phyloP scores from a whole-genome alignment of 768 basidiomycete species.

The Agrocybe praecox region DNA sequence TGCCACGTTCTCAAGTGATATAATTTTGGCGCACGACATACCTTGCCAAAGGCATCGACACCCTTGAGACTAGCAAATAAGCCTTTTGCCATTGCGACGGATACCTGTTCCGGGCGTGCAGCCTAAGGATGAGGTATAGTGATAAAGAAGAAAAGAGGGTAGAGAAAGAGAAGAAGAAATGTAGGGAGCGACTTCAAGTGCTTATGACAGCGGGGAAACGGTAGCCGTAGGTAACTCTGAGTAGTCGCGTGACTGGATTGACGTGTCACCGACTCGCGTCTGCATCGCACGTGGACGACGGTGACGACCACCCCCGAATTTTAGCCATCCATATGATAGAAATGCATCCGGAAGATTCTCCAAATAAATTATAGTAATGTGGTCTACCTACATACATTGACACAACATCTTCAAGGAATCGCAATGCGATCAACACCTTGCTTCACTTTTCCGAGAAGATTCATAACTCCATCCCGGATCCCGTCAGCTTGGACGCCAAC shows the following conservation, averaged over 20 bases:
- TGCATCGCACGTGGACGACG: conserved; percentile 26
- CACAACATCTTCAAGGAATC: conserved; percentile 36
- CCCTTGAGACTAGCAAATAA: conserved; percentile 80
- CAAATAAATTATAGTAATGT: conserved; percentile 14
- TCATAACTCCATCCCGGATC: conserved; percentile 85
- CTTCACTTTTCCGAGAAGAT: conserved; percentile 86
- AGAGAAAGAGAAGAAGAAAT: conserved; percentile 24
- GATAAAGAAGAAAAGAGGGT: conserved; percentile 19
- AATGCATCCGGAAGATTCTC: neutral
- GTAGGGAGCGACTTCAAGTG: conserved; percentile 14
- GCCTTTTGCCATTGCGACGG: conserved; percentile 71
- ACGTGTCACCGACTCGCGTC: conserved; percentile 37
- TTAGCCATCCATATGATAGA: conserved; percentile 20
- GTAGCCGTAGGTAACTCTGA: conserved; percentile 10
- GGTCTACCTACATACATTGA: conserved; percentile 7
- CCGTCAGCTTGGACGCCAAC: conserved; percentile 84
- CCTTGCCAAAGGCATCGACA: conserved; percentile 99
- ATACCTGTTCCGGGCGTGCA: conserved; percentile 35
- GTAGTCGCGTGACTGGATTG: conserved; percentile 33
- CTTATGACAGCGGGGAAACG: conserved; percentile 20
- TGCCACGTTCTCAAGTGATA: conserved; percentile 20
- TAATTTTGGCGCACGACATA: conserved; percentile 34
- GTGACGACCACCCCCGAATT: conserved; percentile 22
- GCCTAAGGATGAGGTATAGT: conserved; percentile 26
- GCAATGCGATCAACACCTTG: conserved; percentile 75